phyloP scores from a whole-genome alignment of 2,329 filamentous ascomycete genomes.

The Fusarium equiseti region DNA sequence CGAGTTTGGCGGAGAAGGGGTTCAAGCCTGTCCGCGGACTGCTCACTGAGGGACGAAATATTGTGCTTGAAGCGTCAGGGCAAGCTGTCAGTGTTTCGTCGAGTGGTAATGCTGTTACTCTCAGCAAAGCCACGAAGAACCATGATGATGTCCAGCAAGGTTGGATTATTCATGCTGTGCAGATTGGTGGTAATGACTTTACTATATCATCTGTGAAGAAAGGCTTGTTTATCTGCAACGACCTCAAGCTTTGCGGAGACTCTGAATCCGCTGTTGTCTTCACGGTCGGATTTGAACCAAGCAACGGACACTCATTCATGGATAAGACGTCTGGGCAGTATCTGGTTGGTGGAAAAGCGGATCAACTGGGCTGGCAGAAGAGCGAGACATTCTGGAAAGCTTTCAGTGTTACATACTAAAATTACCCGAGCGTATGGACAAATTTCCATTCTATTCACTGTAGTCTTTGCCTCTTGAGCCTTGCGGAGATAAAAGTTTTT shows the following conservation, averaged over 20 bases:
- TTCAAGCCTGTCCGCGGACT: constrained; percentile 14
- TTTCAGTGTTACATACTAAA: constrained; percentile 9
- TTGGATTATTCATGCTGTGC: neutral
- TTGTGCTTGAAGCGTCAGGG: neutral
- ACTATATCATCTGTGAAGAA: neutral
- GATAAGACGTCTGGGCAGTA: neutral
- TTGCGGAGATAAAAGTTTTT: neutral
- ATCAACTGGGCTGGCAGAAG: neutral
- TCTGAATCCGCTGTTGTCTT: neutral
- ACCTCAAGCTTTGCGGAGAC: neutral
- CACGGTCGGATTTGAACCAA: neutral
- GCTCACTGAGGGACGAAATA: neutral
- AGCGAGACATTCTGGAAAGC: neutral
- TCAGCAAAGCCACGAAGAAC: neutral
- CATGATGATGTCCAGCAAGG: constrained; percentile 7
- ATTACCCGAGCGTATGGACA: fast-evolving
- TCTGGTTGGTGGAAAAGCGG: neutral
- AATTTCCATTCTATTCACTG: neutral
- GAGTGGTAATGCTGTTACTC: neutral
- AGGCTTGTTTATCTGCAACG: neutral
- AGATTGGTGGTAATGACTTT: neutral
- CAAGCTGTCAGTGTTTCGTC: neutral
- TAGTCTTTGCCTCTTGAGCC: neutral
- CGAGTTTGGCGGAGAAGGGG: neutral
- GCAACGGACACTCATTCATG: neutral